Conservation (phyloP, 257 asterid species). For the Solanum verrucosum region DNA sequence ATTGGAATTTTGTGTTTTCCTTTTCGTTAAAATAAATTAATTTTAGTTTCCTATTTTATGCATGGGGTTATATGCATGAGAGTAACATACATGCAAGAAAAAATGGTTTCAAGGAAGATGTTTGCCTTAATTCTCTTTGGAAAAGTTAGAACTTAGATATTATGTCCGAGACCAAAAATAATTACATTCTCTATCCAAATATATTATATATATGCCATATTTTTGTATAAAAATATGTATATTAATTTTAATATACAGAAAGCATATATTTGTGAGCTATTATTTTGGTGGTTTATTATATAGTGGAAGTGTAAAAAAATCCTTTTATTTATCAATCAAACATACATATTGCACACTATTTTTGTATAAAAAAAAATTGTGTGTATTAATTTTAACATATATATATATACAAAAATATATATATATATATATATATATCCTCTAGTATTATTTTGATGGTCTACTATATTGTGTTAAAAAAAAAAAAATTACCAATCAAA, state of each 20-base stretch:
- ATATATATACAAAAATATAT: too few species aligned
- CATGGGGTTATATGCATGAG: neutral
- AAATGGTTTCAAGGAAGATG: neutral
- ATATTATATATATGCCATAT: neutral
- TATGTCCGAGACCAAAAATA: neutral
- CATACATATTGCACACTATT: neutral
- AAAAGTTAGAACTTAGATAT: neutral
- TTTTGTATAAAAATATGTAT: neutral
- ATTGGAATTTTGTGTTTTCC: neutral
- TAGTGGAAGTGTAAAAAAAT: neutral
- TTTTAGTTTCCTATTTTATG: neutral
- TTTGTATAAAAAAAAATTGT: too few species aligned
- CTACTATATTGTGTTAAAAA: too few species aligned
- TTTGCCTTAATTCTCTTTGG: neutral
- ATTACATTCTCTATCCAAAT: neutral
- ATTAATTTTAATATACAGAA: too few species aligned
- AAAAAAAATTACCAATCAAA: neutral
- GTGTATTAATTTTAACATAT: neutral
- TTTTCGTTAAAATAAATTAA: neutral
- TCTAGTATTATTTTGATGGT: neutral
- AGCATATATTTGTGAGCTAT: too few species aligned
- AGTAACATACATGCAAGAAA: neutral
- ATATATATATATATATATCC: too few species aligned
- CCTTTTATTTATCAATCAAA: neutral
- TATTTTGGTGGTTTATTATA: neutral